Percentiles rank a stretch among this genome's conserved stretches.
Conservation (phyloP, 1,139 yeast genomes). For the Candida sp. region DNA sequence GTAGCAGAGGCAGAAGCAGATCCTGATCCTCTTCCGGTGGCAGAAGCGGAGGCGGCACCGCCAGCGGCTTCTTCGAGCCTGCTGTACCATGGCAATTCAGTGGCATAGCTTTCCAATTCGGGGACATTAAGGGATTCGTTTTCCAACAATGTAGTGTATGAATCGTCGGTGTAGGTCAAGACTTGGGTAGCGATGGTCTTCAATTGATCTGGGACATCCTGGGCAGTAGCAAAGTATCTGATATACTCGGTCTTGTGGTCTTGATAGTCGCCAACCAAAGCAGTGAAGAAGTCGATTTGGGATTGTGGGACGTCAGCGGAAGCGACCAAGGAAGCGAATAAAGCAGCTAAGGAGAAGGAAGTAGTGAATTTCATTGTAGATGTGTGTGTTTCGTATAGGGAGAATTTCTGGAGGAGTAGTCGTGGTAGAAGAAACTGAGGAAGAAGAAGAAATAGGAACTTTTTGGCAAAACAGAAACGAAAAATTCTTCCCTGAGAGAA, state of each 20-base stretch:
- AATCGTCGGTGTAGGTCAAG: slow-evolving; percentile 41
- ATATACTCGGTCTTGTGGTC: slow-evolving; percentile 29
- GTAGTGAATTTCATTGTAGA: slow-evolving; percentile 21
- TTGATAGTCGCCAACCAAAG: slow-evolving; percentile 42
- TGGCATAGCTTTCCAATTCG: slow-evolving; percentile 37
- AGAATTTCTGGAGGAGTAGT: background rate
- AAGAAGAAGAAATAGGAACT: background rate
- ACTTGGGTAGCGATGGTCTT: slow-evolving; percentile 41
- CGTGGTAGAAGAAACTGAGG: background rate
- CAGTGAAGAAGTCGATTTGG: slow-evolving; percentile 43
- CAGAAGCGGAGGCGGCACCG: slow-evolving; percentile 5
- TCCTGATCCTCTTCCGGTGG: background rate
- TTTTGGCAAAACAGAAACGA: background rate
- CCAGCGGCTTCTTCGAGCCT: slow-evolving; percentile 28
- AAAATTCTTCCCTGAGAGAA: background rate
- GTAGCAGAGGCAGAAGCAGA: slow-evolving; percentile 13
- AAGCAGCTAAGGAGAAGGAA: slow-evolving; percentile 16
- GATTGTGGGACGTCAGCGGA: slow-evolving; percentile 29
- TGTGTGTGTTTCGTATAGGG: background rate
- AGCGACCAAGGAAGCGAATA: slow-evolving; percentile 18
- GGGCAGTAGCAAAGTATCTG: slow-evolving; percentile 37
- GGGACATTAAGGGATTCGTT: slow-evolving; percentile 24
- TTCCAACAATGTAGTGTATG: slow-evolving; percentile 45
- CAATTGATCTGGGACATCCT: slow-evolving; percentile 34
- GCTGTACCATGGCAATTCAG: slow-evolving; percentile 48